Conservation (phyloP, 345 rosid genomes). For the Noccaea bulbosa region DNA sequence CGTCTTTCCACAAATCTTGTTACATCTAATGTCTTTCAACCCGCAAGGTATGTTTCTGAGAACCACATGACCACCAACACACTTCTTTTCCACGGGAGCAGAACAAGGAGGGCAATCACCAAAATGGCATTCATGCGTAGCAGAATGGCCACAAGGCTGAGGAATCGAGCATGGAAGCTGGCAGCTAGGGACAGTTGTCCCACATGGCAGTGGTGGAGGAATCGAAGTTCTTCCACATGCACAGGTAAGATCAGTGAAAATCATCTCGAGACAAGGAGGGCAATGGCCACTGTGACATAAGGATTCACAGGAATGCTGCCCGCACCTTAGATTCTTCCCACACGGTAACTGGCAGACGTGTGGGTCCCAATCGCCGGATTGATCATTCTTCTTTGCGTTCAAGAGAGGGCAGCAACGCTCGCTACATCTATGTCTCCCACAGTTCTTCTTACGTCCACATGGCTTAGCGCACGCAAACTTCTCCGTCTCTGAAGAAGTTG, state of each 20-base stretch:
- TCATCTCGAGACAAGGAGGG: conserved; percentile 90
- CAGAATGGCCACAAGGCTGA: conserved; percentile 85
- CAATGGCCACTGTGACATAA: conserved; percentile 97
- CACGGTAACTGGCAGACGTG: conserved; percentile 89
- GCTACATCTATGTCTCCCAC: conserved; percentile 93
- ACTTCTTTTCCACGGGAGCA: conserved; percentile 85
- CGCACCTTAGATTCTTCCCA: conserved; percentile 90
- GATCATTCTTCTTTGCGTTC: conserved; percentile 47
- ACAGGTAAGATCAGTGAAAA: conserved; percentile 86
- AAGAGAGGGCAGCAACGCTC: conserved; percentile 93
- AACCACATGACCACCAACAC: conserved; percentile 92
- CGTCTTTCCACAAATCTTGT: conserved; percentile 87
- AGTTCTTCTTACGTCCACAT: conserved; percentile 84
- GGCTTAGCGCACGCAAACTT: conserved; percentile 74
- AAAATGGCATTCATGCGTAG: conserved; percentile 94
- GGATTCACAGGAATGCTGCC: conserved; percentile 87
- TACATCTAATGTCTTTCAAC: conserved; percentile 89
- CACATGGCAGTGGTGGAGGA: conserved; percentile 97
- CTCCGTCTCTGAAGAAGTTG: conserved; percentile 53
- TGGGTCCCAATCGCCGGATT: conserved; percentile 73
- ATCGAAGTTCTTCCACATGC: conserved; percentile 91
- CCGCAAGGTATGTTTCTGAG: conserved; percentile 97
- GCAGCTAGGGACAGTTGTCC: conserved; percentile 86
- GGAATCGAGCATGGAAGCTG: conserved; percentile 80
- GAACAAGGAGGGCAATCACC: conserved; percentile 99